Base-by-base conservation (phyloP, 2,329 filamentous ascomycete species). In the Diaporthe sp. region DNA sequence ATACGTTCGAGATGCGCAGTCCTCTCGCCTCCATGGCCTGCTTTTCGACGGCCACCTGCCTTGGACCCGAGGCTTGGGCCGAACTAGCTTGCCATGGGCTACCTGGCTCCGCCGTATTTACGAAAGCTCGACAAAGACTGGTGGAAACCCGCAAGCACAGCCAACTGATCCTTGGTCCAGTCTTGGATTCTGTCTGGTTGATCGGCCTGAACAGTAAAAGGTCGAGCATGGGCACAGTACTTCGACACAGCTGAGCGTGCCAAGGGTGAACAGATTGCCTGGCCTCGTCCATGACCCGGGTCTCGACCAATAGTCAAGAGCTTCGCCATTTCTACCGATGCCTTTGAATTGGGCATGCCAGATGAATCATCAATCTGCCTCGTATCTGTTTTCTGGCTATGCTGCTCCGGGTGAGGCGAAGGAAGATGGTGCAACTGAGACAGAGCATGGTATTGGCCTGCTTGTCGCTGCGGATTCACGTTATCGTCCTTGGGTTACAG, bases 11-110 rank as follows among this genome's bases (percentile, higher is more conserved):
- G 34, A 34, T 28, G n/a, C 25, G 46, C 42, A 51, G 49, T n/a
- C 44, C 37, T 72, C 25, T 73, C 34, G n/a, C 58, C 58, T 65
- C 44, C 34, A 34, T 19, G 49, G 37, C 34, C 34, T 55, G 9
- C 17, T 34, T 19, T 44, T n/a, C 25, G n/a, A n/a, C 34, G n/a
- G 25, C 58, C 46, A 31, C 58, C 25, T 22, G 3, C 7, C 10
- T 37, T 51, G 70, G 39, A 10, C 46, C 34, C 22, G 71, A 55
- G 28, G 51, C 7, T 44, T 55, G n/a, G 28, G 28, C 34, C 6
- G 65, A 17, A 13, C 46, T 10, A 39, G n/a, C 22, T 53, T 19
- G 46, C 34, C 46, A 19, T 22, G 65, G 34, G 22, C 31, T 51
- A 15, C 65, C 17, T 10, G 34, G 31, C 19, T 53, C 3, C 46